These are phyloP conservation scores for Geotrichum aggregatum DNA, from an alignment of 1,139 yeast species.

Conservation along the genomic window DNA sequence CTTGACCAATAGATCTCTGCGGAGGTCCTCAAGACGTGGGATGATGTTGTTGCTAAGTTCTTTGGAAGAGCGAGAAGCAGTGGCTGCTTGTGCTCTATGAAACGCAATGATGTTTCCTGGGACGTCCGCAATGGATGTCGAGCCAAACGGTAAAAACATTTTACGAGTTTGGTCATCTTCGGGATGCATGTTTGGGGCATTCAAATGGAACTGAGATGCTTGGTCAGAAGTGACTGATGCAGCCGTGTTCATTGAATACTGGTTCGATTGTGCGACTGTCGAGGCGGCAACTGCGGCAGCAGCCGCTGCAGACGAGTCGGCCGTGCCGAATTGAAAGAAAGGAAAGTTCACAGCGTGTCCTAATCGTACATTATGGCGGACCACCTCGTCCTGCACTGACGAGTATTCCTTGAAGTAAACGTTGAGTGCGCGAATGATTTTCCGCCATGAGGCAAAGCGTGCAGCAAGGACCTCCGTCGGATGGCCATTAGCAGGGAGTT, in stretches of 20 bases:
- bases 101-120: constrained; percentile 69
- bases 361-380: constrained; percentile 74
- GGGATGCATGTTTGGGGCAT: constrained; percentile 21
- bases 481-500: constrained; percentile 51
- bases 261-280: constrained; percentile 14
- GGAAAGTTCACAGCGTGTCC: constrained; percentile 73
- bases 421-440: constrained; percentile 67
- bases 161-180: constrained; percentile 38
- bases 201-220: constrained; percentile 19
- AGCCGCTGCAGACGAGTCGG: constrained; percentile 22
- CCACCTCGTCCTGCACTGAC: constrained; percentile 80
- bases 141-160: constrained; percentile 68
- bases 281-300: constrained; percentile 19
- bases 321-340: constrained; percentile 37
- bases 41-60: constrained; percentile 66
- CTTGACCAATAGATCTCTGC: constrained; percentile 75
- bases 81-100: constrained; percentile 68
- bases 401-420: constrained; percentile 75
- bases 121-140: constrained; percentile 76
- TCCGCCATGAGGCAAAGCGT: constrained; percentile 83
- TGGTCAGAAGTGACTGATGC: constrained; percentile 12
- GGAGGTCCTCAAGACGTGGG: constrained; percentile 80
- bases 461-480: constrained; percentile 86
- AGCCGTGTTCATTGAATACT: constrained; percentile 5
- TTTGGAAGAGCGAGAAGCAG: constrained; percentile 63